Evolutionary conservation across 352 stramenopile species (phyloP), one percentile per base, ranked within the genome.

Genomic region (Peronospora farinosa): DNA sequence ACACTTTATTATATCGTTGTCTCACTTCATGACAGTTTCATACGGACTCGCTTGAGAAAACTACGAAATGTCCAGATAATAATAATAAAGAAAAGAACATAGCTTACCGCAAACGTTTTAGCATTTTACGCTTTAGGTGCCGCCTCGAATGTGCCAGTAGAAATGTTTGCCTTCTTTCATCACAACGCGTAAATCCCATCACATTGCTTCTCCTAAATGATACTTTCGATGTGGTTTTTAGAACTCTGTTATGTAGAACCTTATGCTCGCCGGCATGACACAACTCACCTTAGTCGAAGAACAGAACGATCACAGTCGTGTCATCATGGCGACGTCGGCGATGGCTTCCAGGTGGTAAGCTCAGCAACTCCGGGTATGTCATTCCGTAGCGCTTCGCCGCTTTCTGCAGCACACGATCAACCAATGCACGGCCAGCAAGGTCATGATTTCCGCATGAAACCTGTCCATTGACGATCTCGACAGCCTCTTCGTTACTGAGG

Each of bases 401-500:
- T 39, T 83, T 86, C 40, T 84, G 69, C 3, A 96, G 65, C 31
- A 86, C 85, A 17, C 76, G 68, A 38, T 95, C 81, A 6, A 96
- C 80, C 12, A 96, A 44, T 28, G 69, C 71, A 36, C 85, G 78
- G 0, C 79, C 81, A 1, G 86, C 84, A 12, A 84, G 69, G 12
- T 89, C 75, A 42, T 85, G 72, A 19, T 89, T 83, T 25, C 81
- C 78, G 9, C 72, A 64, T 0, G 61, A 64, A 10, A 65, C 51
- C 35, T 90, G 69, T 30, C 73, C 65, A 19, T 74, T 74, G 12
- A 97, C 92, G n/a, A 97, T 74, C 31, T 96, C 83, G 1, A 98
- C 86, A 12, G 88, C 94, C 35, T 98, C 95, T 65, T 98, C 80
- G 63, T 97, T 98, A 54, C 61, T 86, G 37, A 98, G 73, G 39